Evolutionary conservation across 1,139 yeast genomes (phyloP).

Genomic region (Suzukiozyma palmioleophila): DNA sequence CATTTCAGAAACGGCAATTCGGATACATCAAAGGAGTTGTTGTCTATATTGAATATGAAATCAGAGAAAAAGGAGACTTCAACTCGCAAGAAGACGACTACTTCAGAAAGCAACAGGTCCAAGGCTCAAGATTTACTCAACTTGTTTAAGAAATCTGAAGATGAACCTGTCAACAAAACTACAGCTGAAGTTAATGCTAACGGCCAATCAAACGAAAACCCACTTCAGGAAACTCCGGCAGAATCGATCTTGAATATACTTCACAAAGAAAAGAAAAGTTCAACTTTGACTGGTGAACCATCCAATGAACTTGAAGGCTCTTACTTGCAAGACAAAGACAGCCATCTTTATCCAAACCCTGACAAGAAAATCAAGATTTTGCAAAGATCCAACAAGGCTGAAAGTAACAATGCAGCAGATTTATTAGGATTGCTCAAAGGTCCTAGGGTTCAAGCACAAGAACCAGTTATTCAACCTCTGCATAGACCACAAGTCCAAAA

Average conservation of each 20-base stretch:
- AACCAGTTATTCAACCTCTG: background rate
- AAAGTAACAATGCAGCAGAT: constrained; percentile 10
- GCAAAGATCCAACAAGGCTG: constrained; percentile 19
- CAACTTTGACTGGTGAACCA: constrained; percentile 10
- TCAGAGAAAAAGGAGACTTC: constrained; percentile 13
- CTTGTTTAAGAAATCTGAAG: constrained; percentile 24
- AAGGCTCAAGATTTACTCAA: constrained; percentile 39
- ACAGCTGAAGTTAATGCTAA: background rate
- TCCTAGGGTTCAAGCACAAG: constrained; percentile 6
- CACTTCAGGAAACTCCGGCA: constrained; percentile 3
- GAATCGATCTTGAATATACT: constrained; percentile 4
- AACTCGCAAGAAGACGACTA: constrained; percentile 11
- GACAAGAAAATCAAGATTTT: constrained; percentile 30
- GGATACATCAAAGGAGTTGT: constrained; percentile 47
- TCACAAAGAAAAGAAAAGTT: constrained; percentile 2
- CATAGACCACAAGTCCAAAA: background rate
- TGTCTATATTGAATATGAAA: constrained; percentile 44
- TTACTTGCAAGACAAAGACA: constrained; percentile 9
- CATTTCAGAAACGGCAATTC: constrained; percentile 28
- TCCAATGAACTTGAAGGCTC: constrained; percentile 29
- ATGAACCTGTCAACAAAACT: constrained; percentile 2
- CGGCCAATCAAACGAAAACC: background rate
- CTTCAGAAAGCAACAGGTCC: constrained; percentile 25
- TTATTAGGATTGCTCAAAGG: constrained; percentile 10
- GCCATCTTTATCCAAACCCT: constrained; percentile 9